Base-by-base conservation (phyloP, 2,329 filamentous ascomycete species). In the Macroventuria anomochaeta region DNA sequence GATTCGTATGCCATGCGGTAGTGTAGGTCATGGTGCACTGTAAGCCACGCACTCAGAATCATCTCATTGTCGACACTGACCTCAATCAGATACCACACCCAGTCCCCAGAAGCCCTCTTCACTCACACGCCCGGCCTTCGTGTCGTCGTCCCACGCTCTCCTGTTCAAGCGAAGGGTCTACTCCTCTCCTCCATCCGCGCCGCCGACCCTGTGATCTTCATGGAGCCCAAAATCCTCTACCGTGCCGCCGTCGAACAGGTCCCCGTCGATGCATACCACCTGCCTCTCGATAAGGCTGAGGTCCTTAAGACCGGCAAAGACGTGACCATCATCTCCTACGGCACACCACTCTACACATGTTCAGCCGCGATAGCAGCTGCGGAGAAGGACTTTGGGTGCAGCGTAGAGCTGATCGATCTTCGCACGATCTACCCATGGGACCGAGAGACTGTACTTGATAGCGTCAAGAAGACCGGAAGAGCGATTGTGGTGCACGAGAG, bases 221-320 rank as follows among this genome's bases (percentile, higher is more conserved):
- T 97, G 87, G 93, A 97, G 73, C 93, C 93, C 37, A 97, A 97
- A 78, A 90, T 95, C 39, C 80, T 97, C 11, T 97, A 97, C 74
- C 88, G 93, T 17, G 92, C 93, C 0, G 90, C 93, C 0, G 90
- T 96, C 23, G 93, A 97, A 75, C 90, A 96, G 73, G 93, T 97
- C 1, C 93, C 93, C 0, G 84, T 87, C 1, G 88, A 86, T 18
- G 79, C 89, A 3, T 97, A 95, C 72, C 86, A 87, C n/a, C 82
- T 97, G 12, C 91, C 92, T 0, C 80, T 97, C 10, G 91, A 88
- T 64, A 93, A 91, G 72, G 93, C 93, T 0, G 92, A 97, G 71
- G 76, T 96, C 0, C 71, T 97, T 18, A 93, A 92, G 73, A 80
- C 87, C 48, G 93, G 93, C 37, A 88, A 84, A 46, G 87, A 96